These are phyloP conservation scores for Pelargonium hybrid DNA, from an alignment of 441 rosid species.

Conservation along the genomic window DNA sequence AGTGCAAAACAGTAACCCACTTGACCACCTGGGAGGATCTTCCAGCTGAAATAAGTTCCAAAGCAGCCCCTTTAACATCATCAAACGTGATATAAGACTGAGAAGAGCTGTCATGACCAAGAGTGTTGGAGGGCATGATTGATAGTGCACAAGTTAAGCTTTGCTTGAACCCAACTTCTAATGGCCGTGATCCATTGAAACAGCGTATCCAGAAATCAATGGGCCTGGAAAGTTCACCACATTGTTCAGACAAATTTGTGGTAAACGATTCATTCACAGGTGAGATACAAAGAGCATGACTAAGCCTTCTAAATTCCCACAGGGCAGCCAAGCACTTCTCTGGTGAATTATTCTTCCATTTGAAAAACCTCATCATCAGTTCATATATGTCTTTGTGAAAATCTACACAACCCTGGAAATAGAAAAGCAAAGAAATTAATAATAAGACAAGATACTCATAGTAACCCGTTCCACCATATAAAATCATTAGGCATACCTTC, in stretches of 20 bases:
- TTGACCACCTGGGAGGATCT: slow-evolving; percentile 19
- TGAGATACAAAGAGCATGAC: slow-evolving; percentile 73
- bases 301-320: slow-evolving; percentile 81
- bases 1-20: neutral
- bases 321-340: slow-evolving; percentile 50
- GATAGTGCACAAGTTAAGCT: slow-evolving; percentile 34
- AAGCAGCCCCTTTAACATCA: slow-evolving; percentile 48
- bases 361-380: slow-evolving; percentile 46
- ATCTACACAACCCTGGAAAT: slow-evolving; percentile 50
- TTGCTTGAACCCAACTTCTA: slow-evolving; percentile 53
- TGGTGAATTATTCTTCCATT: slow-evolving; percentile 37
- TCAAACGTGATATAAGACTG: slow-evolving; percentile 32
- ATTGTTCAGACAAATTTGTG: slow-evolving; percentile 34
- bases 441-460: slow-evolving; percentile 9
- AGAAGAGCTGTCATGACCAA: slow-evolving; percentile 23
- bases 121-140: slow-evolving; percentile 19
- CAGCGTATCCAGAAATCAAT: slow-evolving; percentile 61
- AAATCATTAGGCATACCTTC: slow-evolving; percentile 41
- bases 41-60: slow-evolving; percentile 57
- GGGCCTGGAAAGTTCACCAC: slow-evolving; percentile 38
- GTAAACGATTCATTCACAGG: slow-evolving; percentile 58
- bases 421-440: slow-evolving; percentile 2
- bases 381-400: slow-evolving; percentile 40
- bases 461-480: slow-evolving; percentile 8
- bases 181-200: slow-evolving; percentile 51